These are phyloP conservation scores for Anisodus acutangulus DNA, from an alignment of 257 asterid species.

Conservation along the genomic window DNA sequence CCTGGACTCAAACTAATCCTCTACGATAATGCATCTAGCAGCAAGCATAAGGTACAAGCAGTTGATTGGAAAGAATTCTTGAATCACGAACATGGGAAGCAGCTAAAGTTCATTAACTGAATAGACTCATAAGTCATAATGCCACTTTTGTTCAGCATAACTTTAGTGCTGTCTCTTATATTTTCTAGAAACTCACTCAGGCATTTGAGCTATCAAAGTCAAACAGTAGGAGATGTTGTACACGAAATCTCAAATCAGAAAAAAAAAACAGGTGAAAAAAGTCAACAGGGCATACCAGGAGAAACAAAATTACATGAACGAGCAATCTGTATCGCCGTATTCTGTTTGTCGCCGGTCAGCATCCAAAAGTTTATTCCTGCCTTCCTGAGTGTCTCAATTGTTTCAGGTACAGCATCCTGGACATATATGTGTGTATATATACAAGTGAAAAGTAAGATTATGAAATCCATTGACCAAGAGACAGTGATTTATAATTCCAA, in stretches of 20 bases:
- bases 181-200: neutral
- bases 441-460: conserved; percentile 33
- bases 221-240: neutral
- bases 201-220: neutral
- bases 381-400: conserved; percentile 84
- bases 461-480: conserved; percentile 31
- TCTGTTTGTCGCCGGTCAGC: conserved; percentile 98
- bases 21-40: conserved; percentile 1
- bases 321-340: conserved; percentile 95
- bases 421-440: conserved; percentile 30
- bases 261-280: conserved; percentile 11
- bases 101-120: neutral
- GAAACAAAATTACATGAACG: conserved; percentile 95
- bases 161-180: neutral
- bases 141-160: conserved; percentile 3
- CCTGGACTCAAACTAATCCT: conserved; percentile 14
- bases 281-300: conserved; percentile 61
- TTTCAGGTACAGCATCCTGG: conserved; percentile 98
- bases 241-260: neutral
- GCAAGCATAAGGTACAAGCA: neutral
- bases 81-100: neutral
- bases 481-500: conserved; percentile 12
- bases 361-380: conserved; percentile 99
- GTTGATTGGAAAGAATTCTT: neutral
- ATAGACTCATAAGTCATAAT: neutral